These are phyloP conservation scores for Stephanodiscus minutulus DNA, from an alignment of 108 stramenopile genomes.

Conservation along the genomic window DNA sequence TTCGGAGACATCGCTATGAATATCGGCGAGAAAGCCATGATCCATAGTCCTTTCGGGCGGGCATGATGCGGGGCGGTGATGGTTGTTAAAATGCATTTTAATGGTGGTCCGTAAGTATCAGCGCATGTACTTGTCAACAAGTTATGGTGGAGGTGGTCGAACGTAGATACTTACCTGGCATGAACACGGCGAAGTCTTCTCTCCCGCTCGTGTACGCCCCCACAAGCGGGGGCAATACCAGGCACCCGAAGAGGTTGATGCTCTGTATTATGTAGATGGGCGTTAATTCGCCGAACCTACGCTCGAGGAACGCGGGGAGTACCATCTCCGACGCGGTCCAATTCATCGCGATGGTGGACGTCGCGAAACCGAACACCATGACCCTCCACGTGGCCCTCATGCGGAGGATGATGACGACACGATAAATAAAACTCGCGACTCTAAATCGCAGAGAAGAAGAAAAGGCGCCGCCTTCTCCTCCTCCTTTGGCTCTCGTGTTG, in stretches of 20 bases:
- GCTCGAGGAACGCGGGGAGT: slow-evolving; percentile 27
- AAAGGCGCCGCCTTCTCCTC: too few relatives aligned
- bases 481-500: too few relatives aligned
- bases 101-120: neutral
- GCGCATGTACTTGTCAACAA: too few relatives aligned
- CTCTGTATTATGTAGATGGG: slow-evolving; percentile 32
- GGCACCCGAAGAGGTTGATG: slow-evolving; percentile 37
- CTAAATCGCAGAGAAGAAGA: neutral
- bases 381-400: slow-evolving; percentile 43
- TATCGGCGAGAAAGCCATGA: slow-evolving; percentile 31
- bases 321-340: slow-evolving; percentile 24
- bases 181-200: slow-evolving; percentile 28
- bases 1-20: slow-evolving; percentile 24
- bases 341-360: slow-evolving; percentile 26
- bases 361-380: slow-evolving; percentile 22
- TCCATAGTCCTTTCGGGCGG: slow-evolving; percentile 14
- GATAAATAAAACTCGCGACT: neutral
- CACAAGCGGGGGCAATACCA: slow-evolving; percentile 42
- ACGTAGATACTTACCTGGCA: slow-evolving; percentile 36
- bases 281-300: slow-evolving; percentile 21
- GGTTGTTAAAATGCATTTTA: neutral
- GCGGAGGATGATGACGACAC: slow-evolving; percentile 8
- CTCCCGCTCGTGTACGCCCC: slow-evolving; percentile 40
- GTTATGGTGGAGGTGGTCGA: too few relatives aligned
- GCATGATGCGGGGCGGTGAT: neutral